phyloP scores from a whole-genome alignment of 2,329 filamentous ascomycete species.

The Purpureocillium takamizusanense region DNA sequence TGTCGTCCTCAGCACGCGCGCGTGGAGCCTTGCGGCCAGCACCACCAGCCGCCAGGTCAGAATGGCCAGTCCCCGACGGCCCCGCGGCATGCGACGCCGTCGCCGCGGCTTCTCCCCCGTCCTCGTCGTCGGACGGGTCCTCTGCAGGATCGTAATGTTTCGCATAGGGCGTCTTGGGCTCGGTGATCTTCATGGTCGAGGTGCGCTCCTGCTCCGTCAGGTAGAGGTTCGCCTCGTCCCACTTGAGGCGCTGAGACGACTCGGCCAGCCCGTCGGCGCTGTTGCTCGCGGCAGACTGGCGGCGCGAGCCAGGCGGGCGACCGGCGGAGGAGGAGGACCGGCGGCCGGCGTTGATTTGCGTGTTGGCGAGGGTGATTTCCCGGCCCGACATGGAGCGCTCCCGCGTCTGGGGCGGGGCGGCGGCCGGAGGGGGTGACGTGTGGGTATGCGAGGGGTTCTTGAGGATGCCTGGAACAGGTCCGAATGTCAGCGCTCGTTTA shows the following conservation, averaged over 20 bases:
- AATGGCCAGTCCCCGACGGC: too few relatives aligned
- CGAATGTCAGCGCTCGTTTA: not conserved
- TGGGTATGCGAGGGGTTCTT: constrained; percentile 70
- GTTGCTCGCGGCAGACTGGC: constrained; percentile 48
- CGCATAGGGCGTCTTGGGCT: constrained; percentile 96
- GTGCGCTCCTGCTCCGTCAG: constrained; percentile 93
- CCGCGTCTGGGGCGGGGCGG: constrained; percentile 29
- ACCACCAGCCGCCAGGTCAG: constrained; percentile 15
- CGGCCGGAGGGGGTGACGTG: constrained; percentile 34
- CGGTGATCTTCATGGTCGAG: constrained; percentile 96
- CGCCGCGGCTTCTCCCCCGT: not conserved
- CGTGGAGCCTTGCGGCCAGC: constrained; percentile 20
- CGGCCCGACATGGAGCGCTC: constrained; percentile 53
- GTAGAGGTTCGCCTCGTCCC: constrained; percentile 98
- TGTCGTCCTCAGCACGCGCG: constrained; percentile 57
- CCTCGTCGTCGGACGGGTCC: constrained; percentile 75
- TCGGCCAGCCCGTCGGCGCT: constrained; percentile 35
- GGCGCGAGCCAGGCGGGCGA: constrained; percentile 56
- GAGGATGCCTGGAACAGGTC: constrained; percentile 61
- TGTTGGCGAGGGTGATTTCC: constrained; percentile 90
- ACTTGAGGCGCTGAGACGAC: constrained; percentile 72
- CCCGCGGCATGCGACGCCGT: too few relatives aligned
- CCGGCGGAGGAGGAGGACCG: constrained; percentile 70
- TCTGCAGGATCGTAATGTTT: constrained; percentile 84
- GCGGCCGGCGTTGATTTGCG: constrained; percentile 84